Evolutionary conservation across 2,329 filamentous ascomycete genomes (phyloP).

Genomic region (Neoarthrinium moseri): DNA sequence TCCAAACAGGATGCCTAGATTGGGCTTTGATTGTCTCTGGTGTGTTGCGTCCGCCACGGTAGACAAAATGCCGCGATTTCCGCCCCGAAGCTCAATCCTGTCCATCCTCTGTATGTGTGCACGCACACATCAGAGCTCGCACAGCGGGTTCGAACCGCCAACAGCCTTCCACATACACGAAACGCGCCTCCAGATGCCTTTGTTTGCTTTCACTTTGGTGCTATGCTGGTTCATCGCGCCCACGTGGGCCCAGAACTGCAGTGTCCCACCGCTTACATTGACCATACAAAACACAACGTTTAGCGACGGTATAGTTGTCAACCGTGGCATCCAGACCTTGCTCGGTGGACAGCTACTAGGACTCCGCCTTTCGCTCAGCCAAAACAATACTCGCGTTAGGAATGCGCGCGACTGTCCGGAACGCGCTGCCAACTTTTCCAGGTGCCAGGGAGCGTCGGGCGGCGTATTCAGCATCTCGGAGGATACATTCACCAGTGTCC

Average conservation of each 20-base stretch:
- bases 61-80: too few species aligned
- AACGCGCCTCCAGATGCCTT: too few species aligned
- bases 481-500: background rate
- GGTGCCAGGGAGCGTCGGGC: constrained; percentile 5
- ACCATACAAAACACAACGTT: constrained; percentile 7
- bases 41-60: too few species aligned
- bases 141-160: too few species aligned
- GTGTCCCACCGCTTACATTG: constrained; percentile 1
- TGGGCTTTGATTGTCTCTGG: too few species aligned
- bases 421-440: background rate
- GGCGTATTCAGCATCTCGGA: constrained; percentile 1
- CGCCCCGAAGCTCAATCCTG: too few species aligned
- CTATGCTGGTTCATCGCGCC: background rate
- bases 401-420: constrained; percentile 5
- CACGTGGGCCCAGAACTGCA: background rate
- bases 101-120: too few species aligned
- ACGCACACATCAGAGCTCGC: too few species aligned
- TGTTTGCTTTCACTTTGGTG: background rate
- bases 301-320: constrained; percentile 5
- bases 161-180: too few species aligned
- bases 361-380: constrained; percentile 5
- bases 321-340: constrained; percentile 2
- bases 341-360: constrained; percentile 6
- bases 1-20: too few species aligned
- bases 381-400: constrained; percentile 8